Base-by-base conservation (phyloP, 176 grass and related monocot species). In the Miscanthus lutarioriparius region DNA sequence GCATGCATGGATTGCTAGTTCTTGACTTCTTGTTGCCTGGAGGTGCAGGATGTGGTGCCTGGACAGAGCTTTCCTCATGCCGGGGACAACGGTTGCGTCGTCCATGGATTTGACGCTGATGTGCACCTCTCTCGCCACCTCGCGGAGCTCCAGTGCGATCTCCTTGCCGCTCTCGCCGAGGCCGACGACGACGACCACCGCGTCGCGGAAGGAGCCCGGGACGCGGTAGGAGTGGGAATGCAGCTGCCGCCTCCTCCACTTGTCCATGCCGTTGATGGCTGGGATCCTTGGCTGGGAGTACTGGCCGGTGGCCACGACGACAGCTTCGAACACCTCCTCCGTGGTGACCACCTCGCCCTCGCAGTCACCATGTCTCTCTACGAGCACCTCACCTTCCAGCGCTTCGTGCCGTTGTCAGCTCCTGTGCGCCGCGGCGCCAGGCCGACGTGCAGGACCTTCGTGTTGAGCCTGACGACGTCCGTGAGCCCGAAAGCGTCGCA, bases 221-320 rank as follows among this genome's bases (percentile, higher is more conserved):
- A 80, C 27, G 0, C 90, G 72, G 77, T 92, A 92, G 9, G 87
- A 88, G 81, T 92, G 90, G 9, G 37, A 39, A 2, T 92, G 90
- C 39, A 92, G 63, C 10, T 92, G 87, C 51, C 67, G 47, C 23
- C 80, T 30, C 4, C 20, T 84, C 90, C 84, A 89, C 7, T 6
- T 64, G 4, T 89, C 80, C 63, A 86, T 89, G 72, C 86, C n/a
- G 58, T 12, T 62, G 58, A 62, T 62, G 0, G n/a, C 5, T 1
- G 19, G 51, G 51, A 54, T 6, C 6, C 19, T 22, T 54, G 51
- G 51, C 51, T 22, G 51, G 51, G 51, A 20, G 17, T 7, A 2
- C 7, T 53, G 49, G 1, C 83, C 90, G 26, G 2, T 36, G 30
- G 90, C 75, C 11, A 89, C 80, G 1, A 89, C 80, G 8, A 92